phyloP scores from a whole-genome alignment of 257 asterid species.

The Nicotiana sylvestris region DNA sequence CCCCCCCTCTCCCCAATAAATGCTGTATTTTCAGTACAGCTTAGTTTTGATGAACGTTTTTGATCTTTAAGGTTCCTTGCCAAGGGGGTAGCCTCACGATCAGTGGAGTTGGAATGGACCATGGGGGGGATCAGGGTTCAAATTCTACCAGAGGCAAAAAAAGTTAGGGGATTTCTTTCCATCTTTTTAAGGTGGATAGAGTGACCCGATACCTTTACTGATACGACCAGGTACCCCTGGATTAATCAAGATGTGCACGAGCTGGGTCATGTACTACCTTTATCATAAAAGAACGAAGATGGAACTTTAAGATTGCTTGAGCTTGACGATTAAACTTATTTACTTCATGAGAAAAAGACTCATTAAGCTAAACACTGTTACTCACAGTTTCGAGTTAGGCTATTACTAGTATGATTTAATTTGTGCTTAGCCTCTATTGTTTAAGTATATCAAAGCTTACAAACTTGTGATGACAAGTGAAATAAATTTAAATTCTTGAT shows the following conservation, averaged over 20 bases:
- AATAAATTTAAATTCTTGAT: background rate
- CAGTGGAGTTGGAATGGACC: background rate
- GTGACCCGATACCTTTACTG: background rate
- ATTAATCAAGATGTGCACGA: background rate
- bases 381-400: background rate
- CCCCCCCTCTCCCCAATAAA: background rate
- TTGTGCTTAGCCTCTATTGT: background rate
- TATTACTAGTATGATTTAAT: background rate
- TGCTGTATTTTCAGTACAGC: background rate
- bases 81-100: background rate
- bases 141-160: background rate
- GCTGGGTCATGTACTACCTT: background rate
- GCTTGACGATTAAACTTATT: background rate
- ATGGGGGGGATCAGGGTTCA: background rate
- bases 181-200: background rate
- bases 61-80: background rate
- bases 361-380: background rate
- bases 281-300: background rate
- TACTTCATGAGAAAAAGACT: background rate
- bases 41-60: background rate
- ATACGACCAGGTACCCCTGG: background rate
- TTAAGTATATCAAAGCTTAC: background rate
- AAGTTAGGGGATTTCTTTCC: background rate
- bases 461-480: slow-evolving; percentile 3
- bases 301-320: background rate